These are phyloP conservation scores for Exserohilum rostratum DNA, from an alignment of 2,329 filamentous ascomycete species.

Conservation along the genomic window DNA sequence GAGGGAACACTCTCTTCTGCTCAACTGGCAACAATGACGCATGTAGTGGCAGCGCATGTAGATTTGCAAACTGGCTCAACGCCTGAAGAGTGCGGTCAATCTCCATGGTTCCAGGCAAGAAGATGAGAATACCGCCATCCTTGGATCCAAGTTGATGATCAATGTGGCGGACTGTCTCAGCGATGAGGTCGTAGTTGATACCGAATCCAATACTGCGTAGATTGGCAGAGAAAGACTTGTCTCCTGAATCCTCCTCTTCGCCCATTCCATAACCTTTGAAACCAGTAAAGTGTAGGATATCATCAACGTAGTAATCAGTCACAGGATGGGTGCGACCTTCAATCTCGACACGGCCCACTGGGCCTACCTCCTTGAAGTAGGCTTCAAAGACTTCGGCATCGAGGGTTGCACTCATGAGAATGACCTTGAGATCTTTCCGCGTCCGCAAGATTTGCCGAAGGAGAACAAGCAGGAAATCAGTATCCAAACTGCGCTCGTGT, in stretches of 20 bases:
- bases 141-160: constrained; percentile 75
- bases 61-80: constrained; percentile 66
- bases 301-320: constrained; percentile 86
- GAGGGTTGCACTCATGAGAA: constrained; percentile 95
- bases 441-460: constrained; percentile 79
- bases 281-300: constrained; percentile 79
- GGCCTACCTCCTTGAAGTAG: constrained; percentile 76
- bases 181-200: constrained; percentile 90
- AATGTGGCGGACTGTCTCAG: constrained; percentile 79
- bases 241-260: constrained; percentile 59
- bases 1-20: constrained; percentile 83
- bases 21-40: constrained; percentile 88
- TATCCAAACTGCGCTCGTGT: constrained; percentile 92
- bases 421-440: constrained; percentile 81
- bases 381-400: constrained; percentile 83
- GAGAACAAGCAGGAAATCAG: constrained; percentile 89
- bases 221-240: constrained; percentile 50
- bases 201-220: constrained; percentile 65
- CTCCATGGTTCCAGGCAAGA: constrained; percentile 88
- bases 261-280: constrained; percentile 61
- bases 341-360: constrained; percentile 84
- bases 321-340: constrained; percentile 89
- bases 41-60: constrained; percentile 86
- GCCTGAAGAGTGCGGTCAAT: constrained; percentile 80
- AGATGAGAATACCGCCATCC: constrained; percentile 90